Base-by-base conservation (phyloP, 345 rosid species). In the Xanthoceras sorbifolium region DNA sequence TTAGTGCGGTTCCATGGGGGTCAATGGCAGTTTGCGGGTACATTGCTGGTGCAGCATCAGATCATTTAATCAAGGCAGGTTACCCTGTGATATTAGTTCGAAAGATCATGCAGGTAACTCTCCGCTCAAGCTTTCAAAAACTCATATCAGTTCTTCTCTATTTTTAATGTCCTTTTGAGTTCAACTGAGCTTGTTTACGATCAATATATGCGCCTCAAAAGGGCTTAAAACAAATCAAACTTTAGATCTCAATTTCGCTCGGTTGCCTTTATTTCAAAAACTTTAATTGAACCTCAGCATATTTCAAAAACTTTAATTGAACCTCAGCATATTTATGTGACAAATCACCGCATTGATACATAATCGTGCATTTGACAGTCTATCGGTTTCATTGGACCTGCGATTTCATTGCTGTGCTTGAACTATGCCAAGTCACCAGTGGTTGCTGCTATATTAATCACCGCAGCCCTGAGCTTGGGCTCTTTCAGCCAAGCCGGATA, bases 401-500 rank as follows among this genome's bases (percentile, higher is more conserved):
- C 97, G 20, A 64, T 92, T 52, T 81, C 99, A 36, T 69, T 96
- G 77, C 94, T 96, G 25, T 89, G 92, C 84, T 84, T 93, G 81
- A 92, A 96, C 79, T 88, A 73, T 29, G 98, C 91, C 38, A 87
- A 88, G 68, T 85, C 99, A 34, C 98, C 98, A 22, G 73, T 76
- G 42, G 26, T 76, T 72, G 99, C 99, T 14, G 82, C 94, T 44
- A 67, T 84, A 18, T 76, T 81, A 32, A 90, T 96, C 79, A 92
- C 99, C 9, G 71, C 73, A 55, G 99, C 97, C 25, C 81, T 96
- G 65, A 93, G 98, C 83, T 86, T 92, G 78, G 93, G 99, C 84
- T 91, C 97, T 61, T 93, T 96, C 84, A 96, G 99, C 89, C 99
- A 96, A 85, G 99, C 98, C 4, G 98, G 99, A 20, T 96, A 90